Evolutionary conservation across 2,329 filamentous ascomycete genomes (phyloP).

Genomic region (Camptophora hylomeconis): DNA sequence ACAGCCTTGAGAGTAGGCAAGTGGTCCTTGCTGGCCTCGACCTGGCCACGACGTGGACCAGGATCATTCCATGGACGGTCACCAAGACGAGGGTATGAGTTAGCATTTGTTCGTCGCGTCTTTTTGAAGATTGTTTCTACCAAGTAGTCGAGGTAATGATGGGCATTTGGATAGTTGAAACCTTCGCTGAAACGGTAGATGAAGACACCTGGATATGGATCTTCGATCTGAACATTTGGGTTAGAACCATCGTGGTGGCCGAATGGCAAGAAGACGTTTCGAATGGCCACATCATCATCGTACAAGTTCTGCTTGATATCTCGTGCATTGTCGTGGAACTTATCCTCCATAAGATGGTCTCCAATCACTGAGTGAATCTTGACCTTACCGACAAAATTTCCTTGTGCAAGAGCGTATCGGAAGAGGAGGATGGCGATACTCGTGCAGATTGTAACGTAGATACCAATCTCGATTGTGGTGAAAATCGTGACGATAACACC

Average conservation of each 20-base stretch:
- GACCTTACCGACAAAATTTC: constrained; percentile 71
- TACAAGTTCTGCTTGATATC: constrained; percentile 2
- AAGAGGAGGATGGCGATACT: constrained; percentile 70
- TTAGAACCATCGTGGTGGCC: constrained; percentile 85
- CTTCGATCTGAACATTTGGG: constrained; percentile 63
- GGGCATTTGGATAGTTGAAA: constrained; percentile 92
- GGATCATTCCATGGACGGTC: constrained; percentile 95
- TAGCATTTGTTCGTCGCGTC: constrained; percentile 63
- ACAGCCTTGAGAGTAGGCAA: constrained; percentile 71
- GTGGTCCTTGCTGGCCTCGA: constrained; percentile 33
- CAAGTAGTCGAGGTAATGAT: constrained; percentile 73
- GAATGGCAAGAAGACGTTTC: constrained; percentile 78
- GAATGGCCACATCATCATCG: constrained; percentile 23
- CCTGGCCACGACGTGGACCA: constrained; percentile 51
- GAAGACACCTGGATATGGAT: constrained; percentile 82
- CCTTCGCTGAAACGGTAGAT: constrained; percentile 92
- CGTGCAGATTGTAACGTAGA: constrained; percentile 71
- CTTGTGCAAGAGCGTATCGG: constrained; percentile 69
- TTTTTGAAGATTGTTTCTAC: constrained; percentile 52
- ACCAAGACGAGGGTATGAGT: constrained; percentile 50
- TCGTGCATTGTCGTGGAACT: constrained; percentile 26
- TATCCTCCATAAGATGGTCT: constrained; percentile 57
- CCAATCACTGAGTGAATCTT: constrained; percentile 73
- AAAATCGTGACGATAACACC: constrained; percentile 88
- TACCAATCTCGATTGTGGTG: constrained; percentile 75